Evolutionary conservation across 108 stramenopile genomes (phyloP), one percentile per base, ranked within the genome.

Genomic region (Cyclotella kingstonii): DNA sequence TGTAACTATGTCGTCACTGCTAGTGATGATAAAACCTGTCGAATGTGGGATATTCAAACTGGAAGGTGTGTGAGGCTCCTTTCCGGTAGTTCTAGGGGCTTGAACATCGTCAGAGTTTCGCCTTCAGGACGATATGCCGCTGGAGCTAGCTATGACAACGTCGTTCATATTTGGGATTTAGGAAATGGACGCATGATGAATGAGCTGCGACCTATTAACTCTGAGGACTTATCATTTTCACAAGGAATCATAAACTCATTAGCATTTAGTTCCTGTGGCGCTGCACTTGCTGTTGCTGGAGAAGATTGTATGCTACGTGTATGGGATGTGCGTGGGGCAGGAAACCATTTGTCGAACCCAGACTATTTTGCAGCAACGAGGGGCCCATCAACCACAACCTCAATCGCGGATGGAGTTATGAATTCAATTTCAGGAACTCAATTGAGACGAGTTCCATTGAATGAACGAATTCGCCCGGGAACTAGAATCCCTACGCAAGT

Each of bases 1-100:
- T 79, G 80, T 79, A 95, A 94, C 77, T 99, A 97, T 51, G 79
- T 98, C 31, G 57, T 91, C 22, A 96, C 95, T 11, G 96, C 93
- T 4, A 71, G 84, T 53, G 88, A 88, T 44, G 98, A 97, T 63
- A 92, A 86, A 66, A 97, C 97, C 3, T 89, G 84, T 22, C 77
- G 98, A 29, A 78, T 97, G 51, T 99, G 95, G 95, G 96, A 99
- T 66, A 81, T 99, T 51, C 89, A 92, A 41, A 87, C 90, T 35
- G 96, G 90, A 5, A 83, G 83, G 25, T 95, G 93, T 54, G 91
- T 97, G 1, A 84, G 98, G 23, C 60, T 96, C 38, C 62, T 96
- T 47, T 80, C 84, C 39, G 97, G 97, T 33, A 85, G 85, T 76
- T 50, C 74, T 5, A 59, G 77, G 19, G 87, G 91, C 45, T 67